phyloP scores from a whole-genome alignment of 768 basidiomycete genomes.

The Macrolepiota fuliginosa region DNA sequence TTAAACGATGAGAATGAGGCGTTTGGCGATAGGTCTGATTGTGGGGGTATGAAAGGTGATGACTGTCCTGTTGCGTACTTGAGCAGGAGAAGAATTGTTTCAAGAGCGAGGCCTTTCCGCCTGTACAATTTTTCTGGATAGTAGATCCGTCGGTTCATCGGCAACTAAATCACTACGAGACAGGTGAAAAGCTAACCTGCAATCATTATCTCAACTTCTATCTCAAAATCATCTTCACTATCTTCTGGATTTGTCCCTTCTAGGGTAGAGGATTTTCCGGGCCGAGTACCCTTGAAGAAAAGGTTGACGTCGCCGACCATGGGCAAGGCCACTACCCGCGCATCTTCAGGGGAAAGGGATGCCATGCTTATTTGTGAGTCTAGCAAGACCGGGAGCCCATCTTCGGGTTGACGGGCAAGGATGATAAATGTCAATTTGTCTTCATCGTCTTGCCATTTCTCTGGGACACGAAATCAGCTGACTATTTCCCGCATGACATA shows the following conservation, averaged over 20 bases:
- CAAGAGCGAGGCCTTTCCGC: constrained; percentile 62
- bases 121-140: constrained; percentile 61
- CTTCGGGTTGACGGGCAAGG: constrained; percentile 41
- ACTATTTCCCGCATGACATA: not conserved
- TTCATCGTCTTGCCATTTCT: constrained; percentile 81
- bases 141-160: not conserved
- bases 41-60: constrained; percentile 20
- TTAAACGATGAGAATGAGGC: not conserved
- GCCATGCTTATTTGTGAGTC: not conserved
- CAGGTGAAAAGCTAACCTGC: constrained; percentile 51
- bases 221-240: constrained; percentile 51
- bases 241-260: constrained; percentile 24
- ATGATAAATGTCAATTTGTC: constrained; percentile 95
- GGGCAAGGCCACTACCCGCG: constrained; percentile 27
- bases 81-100: constrained; percentile 65
- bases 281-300: constrained; percentile 63
- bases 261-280: constrained; percentile 6
- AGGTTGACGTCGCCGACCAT: constrained; percentile 93
- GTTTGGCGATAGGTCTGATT: not conserved
- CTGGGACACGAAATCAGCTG: constrained; percentile 33
- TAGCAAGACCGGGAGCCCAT: constrained; percentile 5
- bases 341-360: constrained; percentile 28
- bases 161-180: not conserved
- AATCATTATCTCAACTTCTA: constrained; percentile 92
- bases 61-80: constrained; percentile 59